Conservation (phyloP, 257 asterid genomes). For the Rehmannia glutinosa region DNA sequence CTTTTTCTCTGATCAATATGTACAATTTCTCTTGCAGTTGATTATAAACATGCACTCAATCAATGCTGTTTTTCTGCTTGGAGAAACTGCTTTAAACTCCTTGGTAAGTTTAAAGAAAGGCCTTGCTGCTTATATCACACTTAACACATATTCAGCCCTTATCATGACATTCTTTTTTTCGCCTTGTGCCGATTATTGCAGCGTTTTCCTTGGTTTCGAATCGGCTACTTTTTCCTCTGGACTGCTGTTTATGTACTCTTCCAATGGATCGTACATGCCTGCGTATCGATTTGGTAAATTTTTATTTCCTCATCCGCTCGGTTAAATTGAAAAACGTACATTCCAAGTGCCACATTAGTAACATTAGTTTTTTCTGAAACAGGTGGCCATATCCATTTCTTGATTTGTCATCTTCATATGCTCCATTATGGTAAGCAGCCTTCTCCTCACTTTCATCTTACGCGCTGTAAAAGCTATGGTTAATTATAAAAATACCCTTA, state of each 20-base stretch:
- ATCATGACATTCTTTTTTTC: background rate
- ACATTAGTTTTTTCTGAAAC: slow-evolving; percentile 21
- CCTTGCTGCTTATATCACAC: background rate
- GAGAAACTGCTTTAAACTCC: slow-evolving; percentile 76
- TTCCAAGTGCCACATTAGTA: background rate
- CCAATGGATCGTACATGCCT: slow-evolving; percentile 83
- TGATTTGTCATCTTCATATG: slow-evolving; percentile 73
- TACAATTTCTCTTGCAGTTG: slow-evolving; percentile 47
- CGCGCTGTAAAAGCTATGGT: no score
- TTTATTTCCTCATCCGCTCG: background rate
- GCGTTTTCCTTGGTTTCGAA: slow-evolving; percentile 95
- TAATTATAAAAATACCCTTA: no score
- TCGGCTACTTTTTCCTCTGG: slow-evolving; percentile 83
- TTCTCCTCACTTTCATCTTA: background rate
- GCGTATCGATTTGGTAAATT: slow-evolving; percentile 60
- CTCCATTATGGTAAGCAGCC: slow-evolving; percentile 79
- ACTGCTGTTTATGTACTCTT: slow-evolving; percentile 64
- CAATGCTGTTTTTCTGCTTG: slow-evolving; percentile 79
- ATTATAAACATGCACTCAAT: slow-evolving; percentile 86
- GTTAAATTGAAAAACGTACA: background rate
- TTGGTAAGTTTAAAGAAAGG: slow-evolving; percentile 49
- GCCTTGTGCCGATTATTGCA: slow-evolving; percentile 28
- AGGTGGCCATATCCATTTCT: slow-evolving; percentile 99
- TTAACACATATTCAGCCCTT: background rate
- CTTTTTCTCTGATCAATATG: slow-evolving; percentile 15